phyloP scores from a whole-genome alignment of 192 early-diverging fungal genomes.

The Funneliformis geosporum region DNA sequence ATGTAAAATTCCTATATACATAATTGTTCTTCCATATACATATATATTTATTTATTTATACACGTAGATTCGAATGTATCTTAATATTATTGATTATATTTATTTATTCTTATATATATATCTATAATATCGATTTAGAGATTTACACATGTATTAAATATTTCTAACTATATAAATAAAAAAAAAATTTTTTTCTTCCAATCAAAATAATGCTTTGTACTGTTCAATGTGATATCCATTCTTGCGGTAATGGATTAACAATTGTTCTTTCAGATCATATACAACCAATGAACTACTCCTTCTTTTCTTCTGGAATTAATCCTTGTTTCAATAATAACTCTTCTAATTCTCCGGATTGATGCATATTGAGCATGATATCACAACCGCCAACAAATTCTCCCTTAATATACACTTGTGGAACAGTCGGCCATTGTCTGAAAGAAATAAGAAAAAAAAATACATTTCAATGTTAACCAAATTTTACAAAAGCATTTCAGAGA shows the following conservation, averaged over 20 bases:
- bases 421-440: slow-evolving; percentile 85
- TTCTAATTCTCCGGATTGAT: slow-evolving; percentile 87
- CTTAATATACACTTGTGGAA: slow-evolving; percentile 94
- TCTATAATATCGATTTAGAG: no score
- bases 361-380: slow-evolving; percentile 90
- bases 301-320: slow-evolving; percentile 32
- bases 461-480: not conserved
- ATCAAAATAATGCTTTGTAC: no score
- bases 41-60: not conserved
- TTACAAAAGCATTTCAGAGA: not conserved
- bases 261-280: not conserved
- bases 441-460: not conserved
- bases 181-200: no score
- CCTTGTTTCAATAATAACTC: slow-evolving; percentile 75
- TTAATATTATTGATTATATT: not conserved
- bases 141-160: no score
- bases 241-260: no score
- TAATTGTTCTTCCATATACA: not conserved
- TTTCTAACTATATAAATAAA: no score
- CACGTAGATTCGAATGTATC: not conserved
- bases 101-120: no score
- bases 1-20: not conserved
- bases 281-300: no score
- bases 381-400: slow-evolving; percentile 96
- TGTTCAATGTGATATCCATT: no score